Conservation (phyloP, 1,284 basidiomycete genomes). For the Trichosporon coremiiforme region DNA sequence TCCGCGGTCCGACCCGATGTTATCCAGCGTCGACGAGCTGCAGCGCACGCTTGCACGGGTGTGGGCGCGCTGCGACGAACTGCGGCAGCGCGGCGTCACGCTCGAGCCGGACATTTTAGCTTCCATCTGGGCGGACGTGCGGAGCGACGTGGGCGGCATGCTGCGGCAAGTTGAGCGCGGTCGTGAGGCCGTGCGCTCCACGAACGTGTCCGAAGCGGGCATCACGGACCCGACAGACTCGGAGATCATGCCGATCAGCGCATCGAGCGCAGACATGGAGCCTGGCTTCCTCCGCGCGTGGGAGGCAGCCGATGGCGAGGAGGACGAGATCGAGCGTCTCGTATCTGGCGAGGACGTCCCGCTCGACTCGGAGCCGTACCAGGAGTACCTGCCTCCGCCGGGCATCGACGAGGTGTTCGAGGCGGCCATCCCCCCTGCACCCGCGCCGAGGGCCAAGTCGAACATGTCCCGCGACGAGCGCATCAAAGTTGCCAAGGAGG, state of each 20-base stretch:
- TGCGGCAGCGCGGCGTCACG: conserved; percentile 21
- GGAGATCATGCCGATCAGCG: conserved; percentile 14
- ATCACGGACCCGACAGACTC: conserved; percentile 18
- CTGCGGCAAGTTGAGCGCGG: conserved; percentile 31
- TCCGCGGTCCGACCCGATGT: conserved; percentile 16
- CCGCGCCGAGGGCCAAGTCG: conserved; percentile 18
- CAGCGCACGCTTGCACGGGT: conserved; percentile 30
- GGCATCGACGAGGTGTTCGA: conserved; percentile 47
- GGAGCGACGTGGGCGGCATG: conserved; percentile 31
- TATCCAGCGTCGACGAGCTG: conserved; percentile 29
- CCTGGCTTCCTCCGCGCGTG: conserved; percentile 41
- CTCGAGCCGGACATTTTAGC: background rate
- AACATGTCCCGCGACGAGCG: conserved; percentile 42
- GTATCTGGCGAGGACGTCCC: conserved; percentile 19
- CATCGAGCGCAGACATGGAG: conserved; percentile 19
- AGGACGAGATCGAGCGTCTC: conserved; percentile 26
- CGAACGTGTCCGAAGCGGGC: conserved; percentile 3
- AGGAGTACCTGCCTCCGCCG: conserved; percentile 37
- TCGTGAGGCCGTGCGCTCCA: conserved; percentile 22
- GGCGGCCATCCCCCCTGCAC: conserved; percentile 21
- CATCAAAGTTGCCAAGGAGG: conserved; percentile 40
- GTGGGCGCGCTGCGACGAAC: conserved; percentile 28
- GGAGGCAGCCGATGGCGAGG: conserved; percentile 27
- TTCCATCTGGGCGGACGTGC: conserved; percentile 27
- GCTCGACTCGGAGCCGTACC: background rate